Percentiles rank a stretch among this genome's conserved stretches.
Conservation (phyloP, 164 flowering plant species). For the Buxus sempervirens region DNA sequence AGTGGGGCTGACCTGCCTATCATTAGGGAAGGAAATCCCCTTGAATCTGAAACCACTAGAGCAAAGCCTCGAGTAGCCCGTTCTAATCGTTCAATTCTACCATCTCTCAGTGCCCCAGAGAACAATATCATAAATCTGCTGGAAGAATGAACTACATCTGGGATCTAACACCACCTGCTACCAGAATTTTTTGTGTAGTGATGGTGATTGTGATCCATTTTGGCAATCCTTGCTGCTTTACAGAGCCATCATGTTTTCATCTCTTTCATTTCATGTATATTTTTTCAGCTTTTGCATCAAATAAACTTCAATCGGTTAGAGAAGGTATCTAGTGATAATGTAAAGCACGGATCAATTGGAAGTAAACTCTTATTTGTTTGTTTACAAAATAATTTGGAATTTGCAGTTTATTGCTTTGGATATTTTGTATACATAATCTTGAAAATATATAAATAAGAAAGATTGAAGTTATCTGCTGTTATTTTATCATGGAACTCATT, state of each 20-base stretch:
- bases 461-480: not conserved
- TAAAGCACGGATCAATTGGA: not conserved
- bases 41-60: slow-evolving; percentile 31
- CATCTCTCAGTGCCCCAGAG: slow-evolving; percentile 95
- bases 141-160: slow-evolving; percentile 68
- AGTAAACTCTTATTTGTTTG: not conserved
- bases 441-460: no score
- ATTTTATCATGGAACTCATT: no score
- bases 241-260: no score
- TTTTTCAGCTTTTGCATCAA: not conserved
- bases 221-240: not conserved
- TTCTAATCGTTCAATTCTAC: slow-evolving; percentile 44
- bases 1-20: slow-evolving; percentile 46
- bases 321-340: not conserved
- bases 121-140: slow-evolving; percentile 64
- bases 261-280: not conserved
- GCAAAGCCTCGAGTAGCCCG: slow-evolving; percentile 24
- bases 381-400: no score
- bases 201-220: not conserved
- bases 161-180: slow-evolving; percentile 26
- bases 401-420: no score
- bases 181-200: not conserved
- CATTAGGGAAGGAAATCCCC: slow-evolving; percentile 36
- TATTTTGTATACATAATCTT: no score
- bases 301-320: not conserved